A percentile compares a stretch with the other conserved stretches of the same genome.
These are phyloP conservation scores for Pterulicium gracile DNA, from an alignment of 1,284 basidiomycete species.

Conservation along the genomic window DNA sequence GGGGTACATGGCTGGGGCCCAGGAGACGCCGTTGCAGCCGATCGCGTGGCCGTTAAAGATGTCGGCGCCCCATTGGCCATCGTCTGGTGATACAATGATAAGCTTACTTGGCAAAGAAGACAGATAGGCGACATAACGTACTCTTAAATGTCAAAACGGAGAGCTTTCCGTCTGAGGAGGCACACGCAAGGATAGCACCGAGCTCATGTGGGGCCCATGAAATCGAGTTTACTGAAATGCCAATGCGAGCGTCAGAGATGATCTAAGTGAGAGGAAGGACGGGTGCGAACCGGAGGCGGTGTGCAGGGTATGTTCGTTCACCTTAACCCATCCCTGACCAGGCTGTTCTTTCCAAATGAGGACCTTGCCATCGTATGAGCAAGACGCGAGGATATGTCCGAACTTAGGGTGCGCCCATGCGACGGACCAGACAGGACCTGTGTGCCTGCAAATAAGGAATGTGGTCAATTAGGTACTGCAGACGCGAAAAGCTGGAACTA, in stretches of 20 bases:
- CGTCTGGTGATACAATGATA: conserved; percentile 42
- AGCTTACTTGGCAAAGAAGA: neutral
- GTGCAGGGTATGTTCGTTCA: conserved; percentile 94
- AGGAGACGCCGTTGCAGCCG: conserved; percentile 95
- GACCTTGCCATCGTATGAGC: conserved; percentile 97
- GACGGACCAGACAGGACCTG: conserved; percentile 96
- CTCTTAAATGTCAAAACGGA: conserved; percentile 97
- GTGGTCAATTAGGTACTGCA: conserved; percentile 84
- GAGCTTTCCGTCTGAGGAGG: conserved; percentile 96
- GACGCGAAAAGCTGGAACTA: conserved; percentile 41
- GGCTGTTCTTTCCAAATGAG: conserved; percentile 95
- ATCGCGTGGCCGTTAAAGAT: conserved; percentile 95
- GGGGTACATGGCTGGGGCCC: conserved; percentile 89
- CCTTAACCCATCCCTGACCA: conserved; percentile 76
- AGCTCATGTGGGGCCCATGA: conserved; percentile 98
- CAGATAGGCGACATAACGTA: conserved; percentile 30
- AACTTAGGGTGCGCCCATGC: conserved; percentile 99
- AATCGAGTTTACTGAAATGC: conserved; percentile 79
- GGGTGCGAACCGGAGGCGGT: conserved; percentile 83
- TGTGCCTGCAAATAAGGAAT: conserved; percentile 48
- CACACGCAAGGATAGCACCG: conserved; percentile 93
- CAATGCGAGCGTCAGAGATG: neutral
- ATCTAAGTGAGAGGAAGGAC: neutral
- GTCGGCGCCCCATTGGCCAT: conserved; percentile 92
- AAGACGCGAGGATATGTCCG: conserved; percentile 92